phyloP scores from a whole-genome alignment of 441 rosid species.

The Lepidium campestre region DNA sequence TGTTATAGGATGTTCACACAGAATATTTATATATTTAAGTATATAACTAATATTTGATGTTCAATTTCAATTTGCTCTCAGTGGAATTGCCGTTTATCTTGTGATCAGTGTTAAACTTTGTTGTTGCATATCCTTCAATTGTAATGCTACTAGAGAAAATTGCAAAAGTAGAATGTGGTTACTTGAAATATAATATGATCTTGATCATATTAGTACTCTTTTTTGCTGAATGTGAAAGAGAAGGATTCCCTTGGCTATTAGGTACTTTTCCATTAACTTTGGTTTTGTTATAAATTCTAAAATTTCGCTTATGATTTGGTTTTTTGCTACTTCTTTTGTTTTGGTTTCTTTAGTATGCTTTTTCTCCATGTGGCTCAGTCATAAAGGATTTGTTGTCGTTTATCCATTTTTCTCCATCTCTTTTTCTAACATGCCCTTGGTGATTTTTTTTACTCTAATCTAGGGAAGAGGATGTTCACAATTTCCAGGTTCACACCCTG shows the following conservation, averaged over 20 bases:
- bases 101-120: background rate
- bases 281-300: background rate
- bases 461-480: conserved; percentile 79
- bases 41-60: background rate
- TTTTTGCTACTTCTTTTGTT: background rate
- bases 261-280: background rate
- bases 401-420: background rate
- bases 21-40: background rate
- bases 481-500: conserved; percentile 99
- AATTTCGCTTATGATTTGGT: background rate
- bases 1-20: background rate
- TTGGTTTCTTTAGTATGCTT: background rate
- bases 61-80: background rate
- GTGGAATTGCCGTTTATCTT: background rate
- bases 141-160: background rate
- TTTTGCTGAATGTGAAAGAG: conserved; percentile 1
- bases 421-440: conserved; percentile 4
- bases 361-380: background rate
- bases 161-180: conserved; percentile 3
- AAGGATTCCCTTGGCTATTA: background rate
- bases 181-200: background rate
- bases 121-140: background rate
- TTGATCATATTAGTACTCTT: background rate
- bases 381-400: background rate
- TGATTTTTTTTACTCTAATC: conserved; percentile 22